Evolutionary conservation across 2,329 filamentous ascomycete genomes (phyloP), one percentile per base, ranked within the genome.

Genomic region (Thielaviopsis musarum): DNA sequence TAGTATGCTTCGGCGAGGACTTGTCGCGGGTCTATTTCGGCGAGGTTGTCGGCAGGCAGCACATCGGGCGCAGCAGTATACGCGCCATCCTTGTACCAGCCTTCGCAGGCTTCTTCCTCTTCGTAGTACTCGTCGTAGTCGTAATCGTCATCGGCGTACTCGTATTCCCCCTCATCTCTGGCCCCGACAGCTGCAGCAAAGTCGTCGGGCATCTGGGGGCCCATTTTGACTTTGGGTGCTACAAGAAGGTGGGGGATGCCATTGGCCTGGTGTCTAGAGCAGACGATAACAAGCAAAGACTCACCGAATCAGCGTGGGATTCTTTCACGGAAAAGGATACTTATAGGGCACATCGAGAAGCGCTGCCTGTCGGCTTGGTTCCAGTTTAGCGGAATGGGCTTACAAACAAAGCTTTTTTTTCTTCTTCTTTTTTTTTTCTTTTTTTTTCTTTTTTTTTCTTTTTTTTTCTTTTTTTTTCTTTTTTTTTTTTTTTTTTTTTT

Each of bases 11-110:
- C 73, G 68, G 82, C 80, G 0, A 87, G 78, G 59, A 72, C 68
- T 15, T 65, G 67, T n/a, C 73, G 69, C 49, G 65, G 65, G 19
- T 69, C 67, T n/a, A 69, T 63, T 5, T 69, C 64, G 12, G 64
- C 60, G 15, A 69, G 67, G 12, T 67, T 66, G 10, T 65, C 62
- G 7, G 65, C 64, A 1, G 63, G 62, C 52, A 68, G 64, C 24
- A 64, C 64, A 28, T 75, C 71, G 0, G 80, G 77, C 2, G 77
- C 74, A 3, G 83, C 86, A 24, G 85, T 81, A 68, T 89, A 95
- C 45, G 88, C 86, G 55, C 89, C 90, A 65, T 95, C 87, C 17
- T 82, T 74, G 68, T 88, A 93, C 66, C 81, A 84, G 12, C 85
- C 86, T 59, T 78, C 72, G 22, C 75, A 72, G 65, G 85, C 80